Evolutionary conservation across 352 stramenopile genomes (phyloP).

Genomic region (Phytophthora citrophthora): DNA sequence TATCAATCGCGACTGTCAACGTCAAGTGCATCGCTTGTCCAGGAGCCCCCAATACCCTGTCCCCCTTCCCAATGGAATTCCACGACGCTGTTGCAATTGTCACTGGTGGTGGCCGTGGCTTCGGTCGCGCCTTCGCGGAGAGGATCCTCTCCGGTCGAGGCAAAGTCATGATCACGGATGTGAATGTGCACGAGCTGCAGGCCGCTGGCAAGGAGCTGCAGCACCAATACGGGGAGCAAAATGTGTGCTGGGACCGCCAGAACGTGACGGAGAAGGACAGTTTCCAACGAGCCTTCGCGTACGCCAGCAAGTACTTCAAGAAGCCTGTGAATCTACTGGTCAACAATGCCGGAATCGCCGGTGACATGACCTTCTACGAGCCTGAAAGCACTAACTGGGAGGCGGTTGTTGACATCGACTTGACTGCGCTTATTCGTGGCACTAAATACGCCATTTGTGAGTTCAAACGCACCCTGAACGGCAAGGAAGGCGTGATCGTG

Average conservation of each 20-base stretch:
- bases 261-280: conserved; percentile 72
- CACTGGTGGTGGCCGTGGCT: conserved; percentile 70
- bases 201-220: conserved; percentile 64
- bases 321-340: conserved; percentile 71
- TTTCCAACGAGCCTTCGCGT: conserved; percentile 69
- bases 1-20: conserved; percentile 18
- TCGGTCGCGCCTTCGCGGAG: conserved; percentile 71
- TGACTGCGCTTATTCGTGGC: conserved; percentile 73
- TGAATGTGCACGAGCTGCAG: conserved; percentile 68
- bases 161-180: conserved; percentile 80
- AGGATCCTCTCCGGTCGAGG: conserved; percentile 55
- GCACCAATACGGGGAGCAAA: conserved; percentile 50
- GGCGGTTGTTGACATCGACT: conserved; percentile 73
- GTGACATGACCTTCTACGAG: conserved; percentile 60
- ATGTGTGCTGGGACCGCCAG: conserved; percentile 71
- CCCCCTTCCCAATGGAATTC: conserved; percentile 54
- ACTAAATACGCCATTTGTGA: conserved; percentile 65
- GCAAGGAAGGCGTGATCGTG: conserved; percentile 70
- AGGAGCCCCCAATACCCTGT: not conserved
- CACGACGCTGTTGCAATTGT: conserved; percentile 68
- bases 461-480: conserved; percentile 64
- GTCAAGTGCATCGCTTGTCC: conserved; percentile 1
- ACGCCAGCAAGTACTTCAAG: conserved; percentile 65
- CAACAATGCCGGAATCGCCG: conserved; percentile 83
- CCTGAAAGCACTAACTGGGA: conserved; percentile 54